Conservation (phyloP, 192 early-diverging fungal species). For the Entophlyctis luteolus region DNA sequence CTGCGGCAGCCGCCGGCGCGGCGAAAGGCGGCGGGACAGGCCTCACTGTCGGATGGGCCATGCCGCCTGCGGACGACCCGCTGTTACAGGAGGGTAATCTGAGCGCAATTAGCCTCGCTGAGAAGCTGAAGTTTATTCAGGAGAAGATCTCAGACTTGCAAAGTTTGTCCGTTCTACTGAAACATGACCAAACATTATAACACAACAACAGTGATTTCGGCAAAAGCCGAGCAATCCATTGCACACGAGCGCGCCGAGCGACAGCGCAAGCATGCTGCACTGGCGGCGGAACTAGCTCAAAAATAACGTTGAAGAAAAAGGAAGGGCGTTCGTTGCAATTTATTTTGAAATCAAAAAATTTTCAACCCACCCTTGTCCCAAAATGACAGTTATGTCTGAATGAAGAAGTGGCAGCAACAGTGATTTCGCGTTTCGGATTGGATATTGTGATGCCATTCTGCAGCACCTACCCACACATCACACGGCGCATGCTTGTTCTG, state of each 20-base stretch:
- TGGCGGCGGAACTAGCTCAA: slow-evolving; percentile 21
- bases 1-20: background rate
- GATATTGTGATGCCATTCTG: no score
- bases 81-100: slow-evolving; percentile 27
- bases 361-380: no score
- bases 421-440: no score
- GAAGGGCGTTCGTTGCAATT: no score
- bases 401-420: no score
- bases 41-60: slow-evolving; percentile 4
- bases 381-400: no score
- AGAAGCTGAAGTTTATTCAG: slow-evolving; percentile 54
- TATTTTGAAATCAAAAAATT: no score
- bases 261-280: slow-evolving; percentile 27
- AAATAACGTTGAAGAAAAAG: background rate
- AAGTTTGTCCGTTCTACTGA: slow-evolving; percentile 24
- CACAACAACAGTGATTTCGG: slow-evolving; percentile 32
- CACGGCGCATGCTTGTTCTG: no score
- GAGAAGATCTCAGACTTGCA: slow-evolving; percentile 51
- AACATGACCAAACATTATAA: background rate
- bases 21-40: slow-evolving; percentile 4
- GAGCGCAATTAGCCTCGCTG: slow-evolving; percentile 34
- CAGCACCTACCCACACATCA: no score
- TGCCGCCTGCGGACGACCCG: background rate
- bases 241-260: slow-evolving; percentile 31
- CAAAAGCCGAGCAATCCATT: slow-evolving; percentile 39